Percentiles rank a stretch among this genome's conserved stretches.
Conservation (phyloP, 169 alveolate genomes). For the Cryptosporidium canis region DNA sequence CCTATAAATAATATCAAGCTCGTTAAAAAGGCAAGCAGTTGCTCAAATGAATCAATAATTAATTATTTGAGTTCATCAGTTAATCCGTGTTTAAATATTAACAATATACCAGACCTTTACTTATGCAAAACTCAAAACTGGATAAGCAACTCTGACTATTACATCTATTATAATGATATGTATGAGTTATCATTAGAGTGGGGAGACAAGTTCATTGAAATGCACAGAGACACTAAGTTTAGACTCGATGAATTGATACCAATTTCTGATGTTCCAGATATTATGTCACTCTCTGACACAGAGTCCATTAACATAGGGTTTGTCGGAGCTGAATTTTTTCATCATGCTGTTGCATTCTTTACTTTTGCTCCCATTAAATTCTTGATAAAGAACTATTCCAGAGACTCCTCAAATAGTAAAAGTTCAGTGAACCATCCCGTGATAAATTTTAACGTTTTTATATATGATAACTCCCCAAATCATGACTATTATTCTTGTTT, state of each 20-base stretch:
- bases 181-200: slow-evolving; percentile 26
- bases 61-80: slow-evolving; percentile 28
- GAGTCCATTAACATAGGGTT: slow-evolving; percentile 30
- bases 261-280: slow-evolving; percentile 16
- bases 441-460: slow-evolving; percentile 55
- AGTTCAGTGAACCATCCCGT: not conserved
- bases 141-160: not conserved
- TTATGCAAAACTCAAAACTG: not conserved
- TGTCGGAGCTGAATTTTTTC: slow-evolving; percentile 64
- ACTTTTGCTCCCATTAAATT: slow-evolving; percentile 40
- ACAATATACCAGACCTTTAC: not conserved
- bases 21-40: slow-evolving; percentile 14
- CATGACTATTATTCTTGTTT: slow-evolving; percentile 59
- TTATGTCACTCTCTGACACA: not conserved
- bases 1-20: slow-evolving; percentile 56
- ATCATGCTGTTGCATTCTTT: slow-evolving; percentile 67
- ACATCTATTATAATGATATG: slow-evolving; percentile 5
- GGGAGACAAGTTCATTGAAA: slow-evolving; percentile 18
- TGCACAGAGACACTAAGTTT: not conserved
- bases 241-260: slow-evolving; percentile 5
- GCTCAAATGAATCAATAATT: slow-evolving; percentile 1
- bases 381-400: slow-evolving; percentile 29
- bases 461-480: slow-evolving; percentile 75
- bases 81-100: slow-evolving; percentile 36
- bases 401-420: not conserved